Base-by-base conservation (phyloP, 306 rosid species). In the Acacia confusa region DNA sequence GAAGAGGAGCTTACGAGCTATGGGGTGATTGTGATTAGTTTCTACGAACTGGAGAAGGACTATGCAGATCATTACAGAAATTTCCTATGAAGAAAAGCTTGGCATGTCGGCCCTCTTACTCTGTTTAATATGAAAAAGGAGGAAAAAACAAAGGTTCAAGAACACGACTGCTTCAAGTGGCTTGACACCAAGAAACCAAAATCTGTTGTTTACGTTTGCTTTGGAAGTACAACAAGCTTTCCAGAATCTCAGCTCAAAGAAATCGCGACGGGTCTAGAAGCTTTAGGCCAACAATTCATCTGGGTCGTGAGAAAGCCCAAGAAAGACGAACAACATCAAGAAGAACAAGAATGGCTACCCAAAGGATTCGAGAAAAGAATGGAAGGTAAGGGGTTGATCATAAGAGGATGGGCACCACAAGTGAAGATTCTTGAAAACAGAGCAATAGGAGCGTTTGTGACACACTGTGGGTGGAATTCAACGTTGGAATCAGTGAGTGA, bases 71-170 rank as follows among this genome's bases (percentile, higher is more conserved):
- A 79, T 72, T 86, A 76, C 27, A 76, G 70, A 30, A 75, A 43
- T 7, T 74, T 60, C 2, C 47, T 79, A 1, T 86, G 91, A 65
- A 41, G 63, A 44, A 91, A 75, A 67, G 74, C 82, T 15, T 91
- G 92, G 95, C 81, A 47, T 53, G 65, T 91, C 2, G 93, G 93
- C 30, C 90, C 88, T 0, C 20, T 89, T 1, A 81, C 81, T 2
- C 80, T 81, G 25, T 84, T 76, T 40, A 76, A 74, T 12, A 38
- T 4, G 6, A 66, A 74, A 0, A 17, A 1, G 1, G 45, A 70
- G 20, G 72, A 75, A 0, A 81, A 80, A 22, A 63, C 48, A 65
- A 50, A 72, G 13, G 69, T 61, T 12, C 48, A 12, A 22, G 78
- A 72, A 64, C 36, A 22, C 10, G 85, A 80, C 0, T 80, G 79